Evolutionary conservation across 1,284 basidiomycete species (phyloP).

Genomic region (Apiotrichum gracile): DNA sequence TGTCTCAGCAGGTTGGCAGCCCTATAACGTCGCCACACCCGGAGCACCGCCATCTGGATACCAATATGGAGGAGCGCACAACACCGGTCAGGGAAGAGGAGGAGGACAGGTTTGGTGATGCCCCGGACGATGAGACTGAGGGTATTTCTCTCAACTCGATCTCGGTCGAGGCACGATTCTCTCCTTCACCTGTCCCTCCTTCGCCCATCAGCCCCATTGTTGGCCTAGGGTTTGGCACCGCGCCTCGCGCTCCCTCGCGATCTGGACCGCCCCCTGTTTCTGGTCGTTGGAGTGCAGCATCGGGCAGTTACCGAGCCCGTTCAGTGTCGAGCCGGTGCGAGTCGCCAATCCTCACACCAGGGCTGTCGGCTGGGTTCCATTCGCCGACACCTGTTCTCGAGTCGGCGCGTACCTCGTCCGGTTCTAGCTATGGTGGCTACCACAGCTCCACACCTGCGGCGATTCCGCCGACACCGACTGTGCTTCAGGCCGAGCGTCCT

Average conservation of each 20-base stretch:
- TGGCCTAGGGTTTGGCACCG: slow-evolving; percentile 8
- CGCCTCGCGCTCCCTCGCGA: slow-evolving; percentile 11
- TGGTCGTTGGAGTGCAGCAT: slow-evolving; percentile 17
- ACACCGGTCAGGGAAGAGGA: not conserved
- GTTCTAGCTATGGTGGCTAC: not conserved
- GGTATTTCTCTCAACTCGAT: slow-evolving; percentile 29
- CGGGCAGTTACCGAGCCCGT: slow-evolving; percentile 11
- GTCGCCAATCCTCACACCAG: slow-evolving; percentile 20
- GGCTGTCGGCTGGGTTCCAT: slow-evolving; percentile 17
- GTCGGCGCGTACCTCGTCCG: not conserved
- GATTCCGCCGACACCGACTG: not conserved
- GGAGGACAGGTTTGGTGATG: slow-evolving; percentile 53
- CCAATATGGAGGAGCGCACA: slow-evolving; percentile 18
- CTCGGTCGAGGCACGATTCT: slow-evolving; percentile 20
- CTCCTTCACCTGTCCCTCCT: slow-evolving; percentile 11
- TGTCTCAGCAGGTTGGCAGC: slow-evolving; percentile 14
- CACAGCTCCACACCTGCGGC: not conserved
- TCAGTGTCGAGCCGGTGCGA: slow-evolving; percentile 14
- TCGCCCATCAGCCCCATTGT: slow-evolving; percentile 16
- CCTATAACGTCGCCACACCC: slow-evolving; percentile 5
- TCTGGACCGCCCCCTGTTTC: slow-evolving; percentile 15
- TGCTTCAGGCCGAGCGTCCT: slow-evolving; percentile 8
- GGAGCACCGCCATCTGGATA: not conserved
- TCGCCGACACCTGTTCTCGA: slow-evolving; percentile 1
- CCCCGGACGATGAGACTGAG: slow-evolving; percentile 52